Percentiles rank a stretch among this genome's conserved stretches.
phyloP scores from a whole-genome alignment of 1,284 basidiomycete species.

The Earliella scabrosa region DNA sequence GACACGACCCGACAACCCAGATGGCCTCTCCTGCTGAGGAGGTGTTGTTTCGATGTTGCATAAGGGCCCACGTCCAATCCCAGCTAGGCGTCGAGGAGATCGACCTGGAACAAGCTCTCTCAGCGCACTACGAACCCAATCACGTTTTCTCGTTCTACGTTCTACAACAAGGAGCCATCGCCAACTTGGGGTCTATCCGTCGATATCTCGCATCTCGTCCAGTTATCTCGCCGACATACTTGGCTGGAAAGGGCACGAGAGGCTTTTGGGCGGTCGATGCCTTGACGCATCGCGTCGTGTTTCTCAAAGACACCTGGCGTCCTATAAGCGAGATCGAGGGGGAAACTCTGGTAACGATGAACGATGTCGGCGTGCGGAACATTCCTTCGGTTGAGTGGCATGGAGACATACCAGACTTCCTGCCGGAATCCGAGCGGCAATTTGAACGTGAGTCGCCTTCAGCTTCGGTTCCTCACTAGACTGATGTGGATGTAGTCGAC shows the following conservation, averaged over 20 bases:
- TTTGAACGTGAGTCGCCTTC: neutral
- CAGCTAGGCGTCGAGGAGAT: neutral
- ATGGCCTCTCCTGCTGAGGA: neutral
- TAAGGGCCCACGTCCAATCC: neutral
- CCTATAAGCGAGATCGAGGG: slow-evolving; percentile 2
- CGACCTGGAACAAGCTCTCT: slow-evolving; percentile 1
- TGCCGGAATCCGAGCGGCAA: neutral
- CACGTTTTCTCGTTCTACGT: neutral
- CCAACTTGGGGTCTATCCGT: neutral
- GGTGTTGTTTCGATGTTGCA: neutral
- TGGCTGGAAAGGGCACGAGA: slow-evolving; percentile 2
- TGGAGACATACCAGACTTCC: neutral
- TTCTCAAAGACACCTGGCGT: slow-evolving; percentile 20
- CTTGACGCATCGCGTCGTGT: neutral
- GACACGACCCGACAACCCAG: slow-evolving; percentile 2
- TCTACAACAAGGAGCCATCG: neutral
- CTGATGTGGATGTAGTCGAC: neutral
- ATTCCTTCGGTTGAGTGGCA: slow-evolving; percentile 5
- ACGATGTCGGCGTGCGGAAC: neutral
- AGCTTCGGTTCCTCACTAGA: neutral
- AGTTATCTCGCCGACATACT: neutral
- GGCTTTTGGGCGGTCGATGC: slow-evolving; percentile 15
- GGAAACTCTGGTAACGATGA: neutral
- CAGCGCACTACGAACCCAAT: slow-evolving; percentile 4
- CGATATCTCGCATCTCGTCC: slow-evolving; percentile 11